Evolutionary conservation across 2,329 filamentous ascomycete species (phyloP).

Genomic region (Colletotrichum ledebouriae): DNA sequence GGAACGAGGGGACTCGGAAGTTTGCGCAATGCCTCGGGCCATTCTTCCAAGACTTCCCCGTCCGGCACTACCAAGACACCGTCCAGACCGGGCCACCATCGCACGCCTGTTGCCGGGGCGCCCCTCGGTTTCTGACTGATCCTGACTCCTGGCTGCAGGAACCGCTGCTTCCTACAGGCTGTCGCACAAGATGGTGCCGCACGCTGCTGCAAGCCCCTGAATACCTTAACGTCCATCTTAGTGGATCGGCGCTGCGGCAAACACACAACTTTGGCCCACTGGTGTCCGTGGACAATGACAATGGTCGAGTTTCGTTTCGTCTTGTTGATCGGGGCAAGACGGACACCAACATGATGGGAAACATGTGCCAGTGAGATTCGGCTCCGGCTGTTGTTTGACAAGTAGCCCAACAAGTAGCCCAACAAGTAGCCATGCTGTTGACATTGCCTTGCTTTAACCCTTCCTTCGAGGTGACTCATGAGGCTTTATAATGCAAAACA

Average conservation of each 20-base stretch:
- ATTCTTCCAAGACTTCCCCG: conserved; percentile 31
- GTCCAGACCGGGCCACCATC: conserved; percentile 29
- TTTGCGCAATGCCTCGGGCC: conserved; percentile 12
- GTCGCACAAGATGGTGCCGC: conserved; percentile 18
- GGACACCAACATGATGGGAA: conserved; percentile 37
- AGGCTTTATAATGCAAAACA: conserved; percentile 9
- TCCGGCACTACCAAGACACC: conserved; percentile 28
- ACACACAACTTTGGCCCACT: conserved; percentile 32
- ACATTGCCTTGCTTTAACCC: neutral
- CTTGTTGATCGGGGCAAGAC: conserved; percentile 36
- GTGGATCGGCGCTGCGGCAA: conserved; percentile 40
- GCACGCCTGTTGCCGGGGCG: conserved; percentile 38
- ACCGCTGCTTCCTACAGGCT: conserved; percentile 31
- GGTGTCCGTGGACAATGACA: conserved; percentile 39
- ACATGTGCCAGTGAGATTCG: conserved; percentile 32
- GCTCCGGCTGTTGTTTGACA: conserved; percentile 15
- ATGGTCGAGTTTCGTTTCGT: conserved; percentile 34
- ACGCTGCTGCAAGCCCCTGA: conserved; percentile 43
- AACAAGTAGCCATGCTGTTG: conserved; percentile 1
- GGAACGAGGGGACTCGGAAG: no score
- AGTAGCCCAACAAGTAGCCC: neutral
- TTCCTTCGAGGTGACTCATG: neutral
- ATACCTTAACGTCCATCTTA: conserved; percentile 20
- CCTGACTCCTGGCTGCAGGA: conserved; percentile 33
- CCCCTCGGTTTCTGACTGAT: conserved; percentile 34